Conservation (phyloP, 345 rosid genomes). For the Citrus mangshanensis region DNA sequence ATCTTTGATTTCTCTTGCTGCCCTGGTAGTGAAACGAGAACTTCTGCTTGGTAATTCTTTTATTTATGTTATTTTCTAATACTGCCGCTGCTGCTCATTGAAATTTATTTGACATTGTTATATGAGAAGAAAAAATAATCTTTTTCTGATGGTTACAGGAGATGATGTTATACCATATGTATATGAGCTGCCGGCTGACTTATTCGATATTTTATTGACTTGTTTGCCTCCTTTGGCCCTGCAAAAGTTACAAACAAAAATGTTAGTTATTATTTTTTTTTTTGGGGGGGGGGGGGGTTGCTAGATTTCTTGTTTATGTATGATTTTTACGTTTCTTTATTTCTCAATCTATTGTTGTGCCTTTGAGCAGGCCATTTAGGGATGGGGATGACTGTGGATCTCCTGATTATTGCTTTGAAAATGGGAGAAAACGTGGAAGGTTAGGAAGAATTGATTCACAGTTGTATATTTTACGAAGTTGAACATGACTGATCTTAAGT, state of each 20-base stretch:
- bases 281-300: too few species aligned
- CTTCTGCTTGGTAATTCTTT: conserved; percentile 45
- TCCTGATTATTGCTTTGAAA: conserved; percentile 26
- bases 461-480: neutral
- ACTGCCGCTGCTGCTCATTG: neutral
- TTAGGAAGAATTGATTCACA: conserved; percentile 13
- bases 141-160: conserved; percentile 29
- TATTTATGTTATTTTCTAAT: neutral
- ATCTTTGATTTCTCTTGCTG: conserved; percentile 50
- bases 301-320: neutral
- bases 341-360: neutral
- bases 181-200: conserved; percentile 61
- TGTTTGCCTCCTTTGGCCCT: conserved; percentile 65
- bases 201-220: conserved; percentile 45
- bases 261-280: conserved; percentile 38
- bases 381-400: conserved; percentile 41
- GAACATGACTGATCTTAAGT: neutral
- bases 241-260: conserved; percentile 53
- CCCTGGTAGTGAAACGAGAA: conserved; percentile 39
- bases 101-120: neutral
- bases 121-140: neutral
- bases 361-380: conserved; percentile 55
- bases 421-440: conserved; percentile 70
- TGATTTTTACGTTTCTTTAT: neutral
- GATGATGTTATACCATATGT: conserved; percentile 39